These are phyloP conservation scores for Pseudomicrostroma phylloplanum DNA, from an alignment of 1,284 basidiomycete species.

Conservation along the genomic window DNA sequence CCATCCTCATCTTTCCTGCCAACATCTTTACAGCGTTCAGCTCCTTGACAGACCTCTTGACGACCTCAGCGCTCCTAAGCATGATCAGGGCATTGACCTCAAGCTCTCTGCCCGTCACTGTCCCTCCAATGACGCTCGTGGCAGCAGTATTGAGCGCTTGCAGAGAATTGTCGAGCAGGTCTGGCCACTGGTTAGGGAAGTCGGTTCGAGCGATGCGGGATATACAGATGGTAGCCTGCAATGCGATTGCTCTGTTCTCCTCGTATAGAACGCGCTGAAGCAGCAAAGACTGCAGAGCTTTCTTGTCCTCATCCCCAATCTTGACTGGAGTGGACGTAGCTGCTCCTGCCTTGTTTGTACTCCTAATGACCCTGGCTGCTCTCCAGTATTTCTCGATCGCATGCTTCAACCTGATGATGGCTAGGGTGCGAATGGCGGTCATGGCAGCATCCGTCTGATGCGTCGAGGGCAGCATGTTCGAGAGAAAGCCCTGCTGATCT, in stretches of 20 bases:
- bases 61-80: conserved; percentile 39
- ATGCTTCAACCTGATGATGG: conserved; percentile 50
- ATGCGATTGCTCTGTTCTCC: conserved; percentile 34
- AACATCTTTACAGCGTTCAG: conserved; percentile 41
- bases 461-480: background rate
- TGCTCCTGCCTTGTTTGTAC: background rate
- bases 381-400: conserved; percentile 47
- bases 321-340: conserved; percentile 17
- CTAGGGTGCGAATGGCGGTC: conserved; percentile 26
- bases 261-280: conserved; percentile 35
- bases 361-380: background rate
- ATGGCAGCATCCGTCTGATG: conserved; percentile 7
- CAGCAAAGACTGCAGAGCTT: conserved; percentile 30
- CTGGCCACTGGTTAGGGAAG: conserved; percentile 45
- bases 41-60: conserved; percentile 42
- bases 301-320: conserved; percentile 36
- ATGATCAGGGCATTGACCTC: conserved; percentile 27
- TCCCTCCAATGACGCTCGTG: background rate
- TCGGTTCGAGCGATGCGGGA: conserved; percentile 42
- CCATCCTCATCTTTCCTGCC: conserved; percentile 47
- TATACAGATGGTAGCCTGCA: conserved; percentile 43
- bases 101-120: background rate
- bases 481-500: background rate
- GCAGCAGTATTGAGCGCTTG: conserved; percentile 15
- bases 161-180: conserved; percentile 34